A percentile compares a stretch with the other conserved stretches of the same genome.
phyloP scores from a whole-genome alignment of 257 asterid genomes.

The Petunia axillaris region DNA sequence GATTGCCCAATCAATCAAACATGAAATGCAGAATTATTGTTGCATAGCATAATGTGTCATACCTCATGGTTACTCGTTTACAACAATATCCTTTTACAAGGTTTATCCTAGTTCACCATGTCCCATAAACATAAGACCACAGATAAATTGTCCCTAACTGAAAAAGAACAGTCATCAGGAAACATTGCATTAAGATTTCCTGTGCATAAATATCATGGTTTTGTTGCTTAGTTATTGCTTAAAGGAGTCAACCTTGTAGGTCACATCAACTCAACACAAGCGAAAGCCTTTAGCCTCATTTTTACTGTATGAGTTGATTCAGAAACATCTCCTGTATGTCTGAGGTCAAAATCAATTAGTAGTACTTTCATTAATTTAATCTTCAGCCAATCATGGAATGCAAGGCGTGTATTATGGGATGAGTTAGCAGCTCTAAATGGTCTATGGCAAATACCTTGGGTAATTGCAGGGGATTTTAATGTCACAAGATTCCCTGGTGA shows the following conservation, averaged over 20 bases:
- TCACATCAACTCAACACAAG: no score
- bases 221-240: no score
- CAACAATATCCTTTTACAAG: slow-evolving; percentile 6
- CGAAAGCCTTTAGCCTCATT: no score
- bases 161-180: slow-evolving; percentile 22
- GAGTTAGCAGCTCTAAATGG: neutral
- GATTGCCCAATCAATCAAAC: neutral
- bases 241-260: no score
- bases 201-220: neutral
- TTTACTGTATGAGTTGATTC: no score
- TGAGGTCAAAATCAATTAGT: no score
- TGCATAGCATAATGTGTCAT: neutral
- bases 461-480: neutral
- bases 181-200: slow-evolving; percentile 7
- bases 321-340: no score
- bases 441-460: neutral
- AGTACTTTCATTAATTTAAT: no score
- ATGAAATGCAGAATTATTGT: neutral
- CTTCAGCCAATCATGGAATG: no score
- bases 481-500: neutral
- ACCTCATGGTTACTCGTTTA: slow-evolving; percentile 7
- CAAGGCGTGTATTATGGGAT: neutral
- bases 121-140: slow-evolving; percentile 78
- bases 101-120: neutral
- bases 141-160: slow-evolving; percentile 83